phyloP scores from a whole-genome alignment of 345 rosid genomes.

The Brassica nigra region DNA sequence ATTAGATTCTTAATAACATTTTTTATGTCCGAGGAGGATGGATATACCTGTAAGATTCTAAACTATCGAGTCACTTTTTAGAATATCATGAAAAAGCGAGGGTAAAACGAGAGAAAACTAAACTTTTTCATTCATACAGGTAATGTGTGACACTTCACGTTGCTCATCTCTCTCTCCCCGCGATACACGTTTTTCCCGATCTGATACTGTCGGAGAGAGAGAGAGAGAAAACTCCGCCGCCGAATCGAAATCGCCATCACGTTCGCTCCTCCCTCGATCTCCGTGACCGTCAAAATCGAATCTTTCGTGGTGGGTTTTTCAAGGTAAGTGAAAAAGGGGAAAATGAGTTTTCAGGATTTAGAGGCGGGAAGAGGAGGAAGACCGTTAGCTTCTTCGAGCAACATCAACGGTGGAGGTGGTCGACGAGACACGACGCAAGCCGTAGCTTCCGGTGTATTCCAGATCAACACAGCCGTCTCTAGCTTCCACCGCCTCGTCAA shows the following conservation, averaged over 20 bases:
- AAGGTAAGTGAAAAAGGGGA: slow-evolving; percentile 13
- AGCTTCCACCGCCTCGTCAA: slow-evolving; percentile 89
- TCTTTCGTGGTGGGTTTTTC: slow-evolving; percentile 30
- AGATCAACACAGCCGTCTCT: slow-evolving; percentile 87
- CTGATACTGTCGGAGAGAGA: slow-evolving; percentile 7
- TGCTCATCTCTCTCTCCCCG: slow-evolving; percentile 25
- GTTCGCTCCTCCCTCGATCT: slow-evolving; percentile 1
- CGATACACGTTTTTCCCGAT: slow-evolving; percentile 25
- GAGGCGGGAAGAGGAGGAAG: slow-evolving; percentile 72
- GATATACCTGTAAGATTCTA: slow-evolving; percentile 24
- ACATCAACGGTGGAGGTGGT: slow-evolving; percentile 47
- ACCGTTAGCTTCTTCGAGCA: slow-evolving; percentile 48
- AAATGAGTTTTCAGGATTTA: slow-evolving; percentile 96
- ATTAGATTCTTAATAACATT: slow-evolving; percentile 1
- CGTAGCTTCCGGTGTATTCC: slow-evolving; percentile 88
- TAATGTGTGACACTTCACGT: slow-evolving; percentile 37
- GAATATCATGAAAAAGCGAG: slow-evolving; percentile 10
- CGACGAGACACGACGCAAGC: slow-evolving; percentile 79
- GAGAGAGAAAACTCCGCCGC: slow-evolving; percentile 13
- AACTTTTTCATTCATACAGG: slow-evolving; percentile 10
- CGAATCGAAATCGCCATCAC: slow-evolving; percentile 11
- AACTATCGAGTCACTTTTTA: slow-evolving; percentile 17
- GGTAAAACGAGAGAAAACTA: neutral
- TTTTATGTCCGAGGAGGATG: neutral
- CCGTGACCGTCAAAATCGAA: slow-evolving; percentile 9